phyloP scores from a whole-genome alignment of 768 basidiomycete genomes.

The Naganishia antarctica region DNA sequence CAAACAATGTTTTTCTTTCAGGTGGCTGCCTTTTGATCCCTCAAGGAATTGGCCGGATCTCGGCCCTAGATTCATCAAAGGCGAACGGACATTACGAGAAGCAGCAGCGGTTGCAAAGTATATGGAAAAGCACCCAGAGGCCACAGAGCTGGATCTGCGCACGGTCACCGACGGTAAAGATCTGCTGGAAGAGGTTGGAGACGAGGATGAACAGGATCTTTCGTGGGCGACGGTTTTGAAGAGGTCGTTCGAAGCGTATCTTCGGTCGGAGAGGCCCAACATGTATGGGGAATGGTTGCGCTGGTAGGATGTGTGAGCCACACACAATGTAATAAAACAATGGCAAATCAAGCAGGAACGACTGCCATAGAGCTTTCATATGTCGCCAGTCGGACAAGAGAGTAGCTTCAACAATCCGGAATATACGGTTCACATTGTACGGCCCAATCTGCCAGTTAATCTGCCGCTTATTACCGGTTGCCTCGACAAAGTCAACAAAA shows the following conservation, averaged over 20 bases:
- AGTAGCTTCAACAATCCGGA: no score
- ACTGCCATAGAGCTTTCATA: no score
- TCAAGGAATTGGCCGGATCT: conserved; percentile 93
- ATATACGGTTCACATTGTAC: background rate
- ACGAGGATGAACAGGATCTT: conserved; percentile 45
- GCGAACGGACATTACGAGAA: conserved; percentile 65
- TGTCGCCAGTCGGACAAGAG: no score
- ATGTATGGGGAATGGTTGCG: conserved; percentile 82
- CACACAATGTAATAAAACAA: background rate
- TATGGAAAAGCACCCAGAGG: conserved; percentile 18
- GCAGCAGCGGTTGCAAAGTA: conserved; percentile 34
- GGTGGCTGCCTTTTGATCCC: conserved; percentile 95
- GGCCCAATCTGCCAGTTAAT: background rate
- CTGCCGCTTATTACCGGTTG: background rate
- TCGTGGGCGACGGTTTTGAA: conserved; percentile 89
- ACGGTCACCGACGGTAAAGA: background rate
- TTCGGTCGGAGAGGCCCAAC: conserved; percentile 86
- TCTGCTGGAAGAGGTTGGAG: conserved; percentile 16
- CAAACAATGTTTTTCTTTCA: conserved; percentile 43
- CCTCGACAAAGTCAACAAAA: background rate
- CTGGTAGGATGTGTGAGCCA: conserved; percentile 51
- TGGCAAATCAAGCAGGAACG: no score
- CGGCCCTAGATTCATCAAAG: conserved; percentile 68
- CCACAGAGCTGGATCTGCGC: conserved; percentile 18
- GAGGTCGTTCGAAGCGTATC: conserved; percentile 86